Percentiles rank a stretch among this genome's conserved stretches.
Evolutionary conservation across 441 rosid genomes (phyloP).

Genomic region (Eutrema salsugineum): DNA sequence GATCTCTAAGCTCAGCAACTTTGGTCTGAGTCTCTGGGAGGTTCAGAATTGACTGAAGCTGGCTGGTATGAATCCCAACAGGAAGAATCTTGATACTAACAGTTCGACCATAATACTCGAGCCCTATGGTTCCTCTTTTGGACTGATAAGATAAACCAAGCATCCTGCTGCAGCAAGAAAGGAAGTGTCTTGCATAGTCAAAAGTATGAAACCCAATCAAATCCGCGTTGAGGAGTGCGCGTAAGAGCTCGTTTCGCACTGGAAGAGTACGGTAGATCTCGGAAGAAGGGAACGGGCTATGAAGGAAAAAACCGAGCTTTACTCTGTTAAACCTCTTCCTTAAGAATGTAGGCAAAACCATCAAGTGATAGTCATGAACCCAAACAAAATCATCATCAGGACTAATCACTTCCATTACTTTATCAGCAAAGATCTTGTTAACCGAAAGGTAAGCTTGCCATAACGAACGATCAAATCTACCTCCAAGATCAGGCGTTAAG

Average conservation of each 20-base stretch:
- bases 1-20: constrained; percentile 59
- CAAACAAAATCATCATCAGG: constrained; percentile 89
- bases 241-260: constrained; percentile 71
- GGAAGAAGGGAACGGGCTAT: constrained; percentile 86
- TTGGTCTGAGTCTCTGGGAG: constrained; percentile 67
- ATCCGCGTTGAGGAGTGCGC: constrained; percentile 79
- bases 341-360: constrained; percentile 86
- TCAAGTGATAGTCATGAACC: constrained; percentile 92
- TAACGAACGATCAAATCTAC: constrained; percentile 76
- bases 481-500: constrained; percentile 79
- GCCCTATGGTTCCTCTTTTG: constrained; percentile 74
- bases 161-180: constrained; percentile 89
- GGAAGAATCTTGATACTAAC: constrained; percentile 87
- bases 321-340: constrained; percentile 82
- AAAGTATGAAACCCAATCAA: constrained; percentile 87
- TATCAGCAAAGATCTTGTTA: constrained; percentile 88
- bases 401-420: constrained; percentile 83
- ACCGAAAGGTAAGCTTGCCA: constrained; percentile 91
- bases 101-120: constrained; percentile 80
- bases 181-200: constrained; percentile 89
- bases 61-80: constrained; percentile 79
- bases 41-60: constrained; percentile 68
- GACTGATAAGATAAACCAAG: constrained; percentile 88
- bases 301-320: constrained; percentile 88
- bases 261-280: constrained; percentile 91